Percentiles rank a stretch among this genome's conserved stretches.
These are phyloP conservation scores for Claviceps arundinis DNA, from an alignment of 2,329 filamentous ascomycete genomes.

Conservation along the genomic window DNA sequence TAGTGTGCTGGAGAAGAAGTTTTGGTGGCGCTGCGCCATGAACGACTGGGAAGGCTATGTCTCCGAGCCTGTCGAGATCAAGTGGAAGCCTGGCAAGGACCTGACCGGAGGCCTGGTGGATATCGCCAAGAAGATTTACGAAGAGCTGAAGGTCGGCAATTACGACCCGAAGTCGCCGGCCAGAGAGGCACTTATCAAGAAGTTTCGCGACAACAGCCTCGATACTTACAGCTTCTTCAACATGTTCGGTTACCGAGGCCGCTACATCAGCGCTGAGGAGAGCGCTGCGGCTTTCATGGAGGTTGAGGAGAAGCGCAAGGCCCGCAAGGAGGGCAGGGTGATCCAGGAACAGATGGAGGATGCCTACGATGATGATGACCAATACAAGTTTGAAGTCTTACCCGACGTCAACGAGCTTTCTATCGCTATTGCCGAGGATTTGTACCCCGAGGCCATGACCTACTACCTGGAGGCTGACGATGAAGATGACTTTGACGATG, in stretches of 20 bases:
- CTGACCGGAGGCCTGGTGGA: slow-evolving; percentile 68
- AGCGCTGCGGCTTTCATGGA: slow-evolving; percentile 46
- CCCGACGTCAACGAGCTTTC: slow-evolving; percentile 77
- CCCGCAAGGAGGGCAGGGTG: slow-evolving; percentile 36
- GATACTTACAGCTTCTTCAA: slow-evolving; percentile 71
- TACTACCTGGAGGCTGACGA: slow-evolving; percentile 64
- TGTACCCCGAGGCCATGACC: slow-evolving; percentile 78
- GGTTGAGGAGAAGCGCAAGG: slow-evolving; percentile 42
- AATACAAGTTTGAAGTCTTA: slow-evolving; percentile 67
- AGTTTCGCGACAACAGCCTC: slow-evolving; percentile 47
- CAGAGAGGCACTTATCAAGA: slow-evolving; percentile 37
- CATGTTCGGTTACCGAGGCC: slow-evolving; percentile 71
- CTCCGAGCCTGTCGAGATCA: slow-evolving; percentile 76
- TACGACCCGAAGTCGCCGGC: slow-evolving; percentile 31
- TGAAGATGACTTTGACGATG: slow-evolving; percentile 53
- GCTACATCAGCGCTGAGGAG: slow-evolving; percentile 60
- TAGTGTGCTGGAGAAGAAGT: slow-evolving; percentile 73
- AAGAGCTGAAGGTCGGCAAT: slow-evolving; percentile 37
- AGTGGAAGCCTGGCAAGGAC: slow-evolving; percentile 73
- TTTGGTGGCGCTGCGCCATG: slow-evolving; percentile 64
- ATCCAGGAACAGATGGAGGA: slow-evolving; percentile 28
- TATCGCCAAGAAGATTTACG: slow-evolving; percentile 56
- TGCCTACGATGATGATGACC: slow-evolving; percentile 49
- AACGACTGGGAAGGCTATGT: slow-evolving; percentile 65
- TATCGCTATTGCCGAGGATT: slow-evolving; percentile 67